Evolutionary conservation across 345 rosid species (phyloP).

Genomic region (Crucihimalaya himalaica): DNA sequence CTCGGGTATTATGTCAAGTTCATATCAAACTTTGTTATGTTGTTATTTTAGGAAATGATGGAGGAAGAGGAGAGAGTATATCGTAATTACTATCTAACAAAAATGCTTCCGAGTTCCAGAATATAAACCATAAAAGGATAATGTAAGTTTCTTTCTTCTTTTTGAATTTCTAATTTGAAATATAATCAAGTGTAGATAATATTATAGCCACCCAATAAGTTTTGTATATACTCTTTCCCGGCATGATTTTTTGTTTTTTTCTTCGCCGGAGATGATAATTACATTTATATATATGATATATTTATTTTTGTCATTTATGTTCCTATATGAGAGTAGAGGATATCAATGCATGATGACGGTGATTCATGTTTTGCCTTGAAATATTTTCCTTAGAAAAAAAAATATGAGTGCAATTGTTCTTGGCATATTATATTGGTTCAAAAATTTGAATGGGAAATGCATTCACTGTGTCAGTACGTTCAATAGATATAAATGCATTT

Average conservation of each 20-base stretch:
- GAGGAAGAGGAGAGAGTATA: conserved; percentile 16
- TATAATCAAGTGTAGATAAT: conserved; percentile 38
- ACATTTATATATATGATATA: not conserved
- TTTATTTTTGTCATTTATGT: not conserved
- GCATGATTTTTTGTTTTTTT: conserved; percentile 12
- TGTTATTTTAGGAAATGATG: conserved; percentile 20
- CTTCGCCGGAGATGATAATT: conserved; percentile 3
- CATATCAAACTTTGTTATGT: not conserved
- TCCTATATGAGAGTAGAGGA: conserved; percentile 4
- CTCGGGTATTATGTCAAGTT: not conserved
- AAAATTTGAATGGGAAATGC: conserved; percentile 9
- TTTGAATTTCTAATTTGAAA: not conserved
- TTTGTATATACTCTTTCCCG: conserved; percentile 27
- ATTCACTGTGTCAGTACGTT: conserved; percentile 22
- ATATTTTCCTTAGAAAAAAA: not conserved
- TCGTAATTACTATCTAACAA: conserved; percentile 8
- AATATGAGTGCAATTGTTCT: not conserved
- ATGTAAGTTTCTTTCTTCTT: conserved; percentile 15
- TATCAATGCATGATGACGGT: not conserved
- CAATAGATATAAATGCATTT: conserved; percentile 16
- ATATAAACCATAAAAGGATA: not conserved
- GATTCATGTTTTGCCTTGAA: not conserved
- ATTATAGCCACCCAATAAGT: conserved; percentile 16
- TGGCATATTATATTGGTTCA: not conserved
- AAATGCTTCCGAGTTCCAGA: conserved; percentile 13